phyloP scores from a whole-genome alignment of 75 land plant species.

The Ceratopteris richardii region DNA sequence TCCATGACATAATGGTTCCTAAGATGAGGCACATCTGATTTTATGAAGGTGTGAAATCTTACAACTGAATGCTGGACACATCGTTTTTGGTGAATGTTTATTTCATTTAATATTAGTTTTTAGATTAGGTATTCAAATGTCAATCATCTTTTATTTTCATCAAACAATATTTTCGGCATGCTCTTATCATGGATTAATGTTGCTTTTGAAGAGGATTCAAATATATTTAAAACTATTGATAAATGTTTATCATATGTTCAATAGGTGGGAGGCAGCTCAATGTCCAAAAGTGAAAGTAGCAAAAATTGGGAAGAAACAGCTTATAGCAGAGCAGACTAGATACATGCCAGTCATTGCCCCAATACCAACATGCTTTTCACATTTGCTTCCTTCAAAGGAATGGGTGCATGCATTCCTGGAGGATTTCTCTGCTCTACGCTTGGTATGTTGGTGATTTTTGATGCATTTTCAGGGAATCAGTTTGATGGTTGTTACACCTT shows the following conservation, averaged over 20 bases:
- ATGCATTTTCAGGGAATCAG: not conserved
- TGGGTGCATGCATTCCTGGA: slow-evolving; percentile 76
- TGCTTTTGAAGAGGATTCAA: no score
- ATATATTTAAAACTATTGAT: no score
- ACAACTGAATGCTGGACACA: no score
- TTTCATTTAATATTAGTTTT: no score
- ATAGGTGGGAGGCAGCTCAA: slow-evolving; percentile 83
- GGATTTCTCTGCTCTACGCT: slow-evolving; percentile 62
- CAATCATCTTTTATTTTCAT: no score
- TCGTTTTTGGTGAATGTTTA: no score
- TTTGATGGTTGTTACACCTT: not conserved
- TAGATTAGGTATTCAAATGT: no score
- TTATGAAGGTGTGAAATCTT: no score
- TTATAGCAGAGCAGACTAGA: slow-evolving; percentile 50
- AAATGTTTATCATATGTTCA: not conserved
- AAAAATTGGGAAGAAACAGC: slow-evolving; percentile 33
- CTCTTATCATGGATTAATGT: no score
- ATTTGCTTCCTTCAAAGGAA: slow-evolving; percentile 60
- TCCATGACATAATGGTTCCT: no score
- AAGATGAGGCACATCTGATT: no score
- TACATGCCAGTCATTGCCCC: slow-evolving; percentile 89
- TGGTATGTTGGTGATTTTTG: slow-evolving; percentile 2
- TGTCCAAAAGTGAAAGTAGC: slow-evolving; percentile 83
- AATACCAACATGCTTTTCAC: slow-evolving; percentile 46
- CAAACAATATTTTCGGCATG: no score